These are phyloP conservation scores for Carex kokanica DNA, from an alignment of 176 grass and related monocot genomes.

Conservation along the genomic window DNA sequence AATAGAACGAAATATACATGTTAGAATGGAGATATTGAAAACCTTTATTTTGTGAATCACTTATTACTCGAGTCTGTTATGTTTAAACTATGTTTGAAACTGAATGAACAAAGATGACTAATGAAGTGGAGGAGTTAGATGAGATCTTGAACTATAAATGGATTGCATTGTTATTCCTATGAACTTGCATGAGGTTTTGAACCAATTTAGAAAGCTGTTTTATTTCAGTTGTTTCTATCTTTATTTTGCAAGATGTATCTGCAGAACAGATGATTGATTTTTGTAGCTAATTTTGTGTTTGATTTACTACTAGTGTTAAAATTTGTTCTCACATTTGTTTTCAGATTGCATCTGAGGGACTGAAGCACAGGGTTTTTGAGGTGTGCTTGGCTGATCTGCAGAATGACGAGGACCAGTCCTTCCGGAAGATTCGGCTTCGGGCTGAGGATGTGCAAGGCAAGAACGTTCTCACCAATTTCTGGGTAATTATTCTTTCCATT, in stretches of 20 bases:
- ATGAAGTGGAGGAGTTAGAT: neutral
- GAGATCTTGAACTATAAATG: neutral
- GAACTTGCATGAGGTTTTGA: neutral
- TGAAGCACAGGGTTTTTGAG: constrained; percentile 90
- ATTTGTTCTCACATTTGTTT: neutral
- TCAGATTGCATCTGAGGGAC: constrained; percentile 86
- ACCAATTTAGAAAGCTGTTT: neutral
- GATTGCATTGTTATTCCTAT: neutral
- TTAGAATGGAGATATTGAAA: neutral
- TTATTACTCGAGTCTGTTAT: neutral
- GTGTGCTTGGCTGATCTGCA: constrained; percentile 77
- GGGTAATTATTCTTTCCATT: constrained; percentile 37
- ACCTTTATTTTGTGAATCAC: neutral
- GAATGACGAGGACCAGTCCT: constrained; percentile 79
- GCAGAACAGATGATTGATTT: neutral
- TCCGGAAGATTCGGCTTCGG: constrained; percentile 81
- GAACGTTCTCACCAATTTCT: constrained; percentile 88
- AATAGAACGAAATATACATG: neutral
- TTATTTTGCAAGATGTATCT: neutral
- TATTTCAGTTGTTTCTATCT: neutral
- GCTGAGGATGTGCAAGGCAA: constrained; percentile 73
- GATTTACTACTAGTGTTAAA: neutral
- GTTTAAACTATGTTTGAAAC: neutral
- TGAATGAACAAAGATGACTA: neutral
- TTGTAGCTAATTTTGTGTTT: neutral